Base-by-base conservation (phyloP, 495 filamentous ascomycete genomes). In the Lineolata rhizophorae region DNA sequence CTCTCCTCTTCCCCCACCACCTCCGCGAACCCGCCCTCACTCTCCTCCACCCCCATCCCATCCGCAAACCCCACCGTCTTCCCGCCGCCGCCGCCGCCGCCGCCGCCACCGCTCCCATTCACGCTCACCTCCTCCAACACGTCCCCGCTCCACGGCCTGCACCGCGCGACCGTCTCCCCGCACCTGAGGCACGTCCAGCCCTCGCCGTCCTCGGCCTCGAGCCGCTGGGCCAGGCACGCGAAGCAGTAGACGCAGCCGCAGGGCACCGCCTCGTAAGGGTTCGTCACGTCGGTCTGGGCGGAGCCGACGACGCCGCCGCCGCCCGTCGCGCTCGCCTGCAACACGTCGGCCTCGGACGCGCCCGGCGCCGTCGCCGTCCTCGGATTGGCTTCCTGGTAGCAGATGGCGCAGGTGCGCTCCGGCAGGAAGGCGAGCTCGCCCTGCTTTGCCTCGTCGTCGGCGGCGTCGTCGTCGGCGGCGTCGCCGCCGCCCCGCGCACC, bases 231-330 rank as follows among this genome's bases (percentile, higher is more conserved):
- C n/a, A 95, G 51, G 50, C 87, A 99, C n/a, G 90, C 77, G 43
- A 85, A 97, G 51, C 87, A 97, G 54, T 95, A 95, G 27, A 92
- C 60, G 49, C 83, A 91, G 0, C 81, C 79, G 47, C 87, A 97
- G 2, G 83, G 76, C 13, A 90, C 65, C 0, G 81, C 68, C 47
- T 93, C 83, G 43, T 97, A 97, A 0, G 90, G 83, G 49, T 95
- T 97, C 2, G 85, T 92, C 34, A 95, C 72, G 43, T 95, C 90
- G 0, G 90, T 95, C 29, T 84, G 74, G 11, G 83, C 78, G 8
- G 80, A 87, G 0, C 87, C 85, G 11, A 83, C 57, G 2, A 87
- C 66, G 9, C 82, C 83, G 26, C 66, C 72, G 64, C 66, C 3
- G 64, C 61, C 3, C 2, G 70, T 64, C 2, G 68, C 66, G 13